Evolutionary conservation across 2,329 filamentous ascomycete species (phyloP).

Genomic region (Scopulariopsis brevicaulis): DNA sequence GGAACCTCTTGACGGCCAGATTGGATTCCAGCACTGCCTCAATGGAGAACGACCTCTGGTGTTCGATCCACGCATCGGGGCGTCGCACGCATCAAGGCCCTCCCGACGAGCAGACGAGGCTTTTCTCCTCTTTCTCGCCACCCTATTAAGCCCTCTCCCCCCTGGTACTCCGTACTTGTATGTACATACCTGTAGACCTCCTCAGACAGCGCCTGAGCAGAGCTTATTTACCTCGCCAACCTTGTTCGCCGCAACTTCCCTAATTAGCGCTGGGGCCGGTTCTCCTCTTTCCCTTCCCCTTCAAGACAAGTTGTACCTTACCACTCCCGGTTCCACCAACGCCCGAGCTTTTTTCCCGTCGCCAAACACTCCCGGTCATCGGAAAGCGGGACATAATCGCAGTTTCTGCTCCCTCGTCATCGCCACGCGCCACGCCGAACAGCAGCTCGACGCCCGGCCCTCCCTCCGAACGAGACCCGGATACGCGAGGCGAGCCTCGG

Average conservation of each 20-base stretch:
- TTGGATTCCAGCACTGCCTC: background rate
- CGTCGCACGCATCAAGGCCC: background rate
- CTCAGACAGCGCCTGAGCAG: background rate
- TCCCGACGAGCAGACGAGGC: background rate
- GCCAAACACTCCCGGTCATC: background rate
- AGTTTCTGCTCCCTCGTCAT: background rate
- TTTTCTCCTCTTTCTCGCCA: background rate
- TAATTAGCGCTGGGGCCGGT: background rate
- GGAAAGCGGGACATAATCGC: background rate
- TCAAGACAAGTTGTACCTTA: background rate
- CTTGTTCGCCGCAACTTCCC: background rate
- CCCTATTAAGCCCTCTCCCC: background rate
- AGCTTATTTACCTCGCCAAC: background rate
- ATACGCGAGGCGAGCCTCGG: background rate
- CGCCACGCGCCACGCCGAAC: background rate
- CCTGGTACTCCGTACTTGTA: background rate
- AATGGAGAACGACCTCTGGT: background rate
- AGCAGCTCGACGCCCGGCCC: too few species aligned
- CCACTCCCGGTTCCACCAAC: background rate
- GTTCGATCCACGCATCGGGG: background rate
- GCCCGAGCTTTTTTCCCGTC: background rate
- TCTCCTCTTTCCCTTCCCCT: background rate
- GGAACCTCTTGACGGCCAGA: background rate
- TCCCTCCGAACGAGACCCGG: background rate
- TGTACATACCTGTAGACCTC: too few species aligned